These are phyloP conservation scores for Pichia exigua DNA, from an alignment of 805 yeast genomes.

Conservation along the genomic window DNA sequence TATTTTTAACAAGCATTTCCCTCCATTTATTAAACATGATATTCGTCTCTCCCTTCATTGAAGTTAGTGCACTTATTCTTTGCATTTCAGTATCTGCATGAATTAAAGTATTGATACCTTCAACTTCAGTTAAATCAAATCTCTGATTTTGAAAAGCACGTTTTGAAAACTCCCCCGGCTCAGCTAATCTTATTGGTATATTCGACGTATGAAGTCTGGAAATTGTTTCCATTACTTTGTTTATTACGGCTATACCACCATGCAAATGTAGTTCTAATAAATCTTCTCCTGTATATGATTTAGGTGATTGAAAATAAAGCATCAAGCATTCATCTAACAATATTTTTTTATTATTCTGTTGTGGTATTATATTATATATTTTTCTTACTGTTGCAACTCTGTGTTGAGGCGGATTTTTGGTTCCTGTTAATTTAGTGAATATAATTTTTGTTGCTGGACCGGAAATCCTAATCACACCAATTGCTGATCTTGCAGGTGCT, in stretches of 20 bases:
- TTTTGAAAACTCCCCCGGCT: slow-evolving; percentile 85
- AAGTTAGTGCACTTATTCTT: slow-evolving; percentile 61
- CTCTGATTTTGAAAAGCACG: slow-evolving; percentile 81
- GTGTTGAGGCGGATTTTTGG: slow-evolving; percentile 33
- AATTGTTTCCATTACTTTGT: slow-evolving; percentile 60
- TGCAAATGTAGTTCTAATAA: slow-evolving; percentile 83
- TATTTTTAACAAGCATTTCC: slow-evolving; percentile 47
- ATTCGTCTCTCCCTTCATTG: slow-evolving; percentile 65
- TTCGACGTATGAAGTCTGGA: slow-evolving; percentile 40
- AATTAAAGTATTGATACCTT: slow-evolving; percentile 80
- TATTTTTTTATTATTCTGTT: slow-evolving; percentile 10
- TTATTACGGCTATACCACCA: slow-evolving; percentile 84
- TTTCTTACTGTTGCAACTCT: slow-evolving; percentile 53
- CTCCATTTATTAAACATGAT: slow-evolving; percentile 60
- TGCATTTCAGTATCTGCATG: slow-evolving; percentile 93
- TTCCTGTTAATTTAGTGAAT: slow-evolving; percentile 38
- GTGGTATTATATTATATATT: slow-evolving; percentile 36
- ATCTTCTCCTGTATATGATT: slow-evolving; percentile 90
- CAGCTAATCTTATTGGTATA: slow-evolving; percentile 65
- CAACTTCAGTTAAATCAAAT: slow-evolving; percentile 81
- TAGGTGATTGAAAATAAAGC: slow-evolving; percentile 61
- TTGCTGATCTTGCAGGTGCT: slow-evolving; percentile 71
- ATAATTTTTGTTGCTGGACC: slow-evolving; percentile 55
- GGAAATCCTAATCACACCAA: slow-evolving; percentile 76
- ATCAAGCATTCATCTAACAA: slow-evolving; percentile 74